Base-by-base conservation (phyloP, 495 filamentous ascomycete genomes). In the Hypoxylon crocopeplum region DNA sequence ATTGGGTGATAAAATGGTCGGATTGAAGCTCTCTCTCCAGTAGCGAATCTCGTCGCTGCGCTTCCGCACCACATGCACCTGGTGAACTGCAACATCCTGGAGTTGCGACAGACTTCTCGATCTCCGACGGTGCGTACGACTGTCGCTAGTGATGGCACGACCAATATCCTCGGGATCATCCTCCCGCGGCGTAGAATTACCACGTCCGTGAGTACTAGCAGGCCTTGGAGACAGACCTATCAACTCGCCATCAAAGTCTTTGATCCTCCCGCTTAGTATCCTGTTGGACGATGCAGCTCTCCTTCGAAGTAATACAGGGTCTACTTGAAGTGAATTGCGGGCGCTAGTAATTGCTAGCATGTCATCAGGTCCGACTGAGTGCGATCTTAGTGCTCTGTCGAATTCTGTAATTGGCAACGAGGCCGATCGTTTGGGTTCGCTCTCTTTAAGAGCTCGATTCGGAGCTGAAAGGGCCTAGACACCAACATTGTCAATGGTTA, bases 1-100 rank as follows among this genome's bases (percentile, higher is more conserved):
- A 40, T 81, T 59, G 11, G 79, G 75, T 5, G 81, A 83, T 48
- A 78, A 58, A 37, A 76, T 69, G 1, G 71, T 72, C 7, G 72
- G 72, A 24, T 77, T 74, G 54, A 79, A 81, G 17, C 79, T 82
- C 64, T 80, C 77, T 34, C 81, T 73, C 81, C 81, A 84, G 56
- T 79, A 82, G 16, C 79, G 79, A 19, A 84, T 82, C 64, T 85
- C 82, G 34, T 83, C 82, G 56, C 81, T 83, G 12, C 81, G 73
- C 32, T 81, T 75, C 29, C 82, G 75, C 10, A 67, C 59, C 8
- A 48, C n/a, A n/a, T n/a, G 67, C 1, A 52, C 52, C 10, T 61
- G 69, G 3, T 29, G 27, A 5, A 59, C 64, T 1, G 63, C 60
- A 27, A 72, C 59, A 37, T 77, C 74, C 38, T 76, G 69, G n/a